phyloP scores from a whole-genome alignment of 768 basidiomycete species.

The Auricularia auricula-judae region DNA sequence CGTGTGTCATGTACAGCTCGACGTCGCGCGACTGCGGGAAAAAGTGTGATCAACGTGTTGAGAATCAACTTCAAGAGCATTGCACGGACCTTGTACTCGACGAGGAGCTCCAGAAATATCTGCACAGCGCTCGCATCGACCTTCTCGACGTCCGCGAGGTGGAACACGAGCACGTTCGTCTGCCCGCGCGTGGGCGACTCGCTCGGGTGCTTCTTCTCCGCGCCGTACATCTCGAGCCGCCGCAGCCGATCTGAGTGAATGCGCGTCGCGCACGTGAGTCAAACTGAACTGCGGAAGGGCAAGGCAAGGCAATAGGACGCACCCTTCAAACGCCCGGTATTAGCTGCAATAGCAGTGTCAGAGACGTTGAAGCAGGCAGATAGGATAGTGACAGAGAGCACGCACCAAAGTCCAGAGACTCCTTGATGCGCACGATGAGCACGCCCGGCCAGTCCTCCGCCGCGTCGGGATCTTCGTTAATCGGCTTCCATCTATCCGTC shows the following conservation, averaged over 20 bases:
- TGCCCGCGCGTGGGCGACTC: constrained; percentile 71
- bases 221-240: constrained; percentile 82
- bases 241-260: constrained; percentile 52
- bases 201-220: constrained; percentile 71
- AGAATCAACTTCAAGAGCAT: background rate
- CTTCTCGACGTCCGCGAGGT: constrained; percentile 83
- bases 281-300: background rate
- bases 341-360: constrained; percentile 38
- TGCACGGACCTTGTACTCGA: constrained; percentile 57
- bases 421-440: constrained; percentile 80
- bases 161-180: constrained; percentile 76
- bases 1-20: constrained; percentile 40
- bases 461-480: constrained; percentile 78
- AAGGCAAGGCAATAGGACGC: constrained; percentile 3
- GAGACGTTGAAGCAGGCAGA: background rate
- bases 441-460: constrained; percentile 72
- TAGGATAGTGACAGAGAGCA: constrained; percentile 1
- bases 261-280: too few relatives aligned
- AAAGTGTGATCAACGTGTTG: background rate
- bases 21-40: constrained; percentile 35
- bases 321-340: constrained; percentile 92
- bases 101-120: constrained; percentile 68
- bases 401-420: constrained; percentile 84
- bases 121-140: constrained; percentile 87
- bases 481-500: constrained; percentile 81